phyloP scores from a whole-genome alignment of 306 rosid species.

The Begonia masoniana region DNA sequence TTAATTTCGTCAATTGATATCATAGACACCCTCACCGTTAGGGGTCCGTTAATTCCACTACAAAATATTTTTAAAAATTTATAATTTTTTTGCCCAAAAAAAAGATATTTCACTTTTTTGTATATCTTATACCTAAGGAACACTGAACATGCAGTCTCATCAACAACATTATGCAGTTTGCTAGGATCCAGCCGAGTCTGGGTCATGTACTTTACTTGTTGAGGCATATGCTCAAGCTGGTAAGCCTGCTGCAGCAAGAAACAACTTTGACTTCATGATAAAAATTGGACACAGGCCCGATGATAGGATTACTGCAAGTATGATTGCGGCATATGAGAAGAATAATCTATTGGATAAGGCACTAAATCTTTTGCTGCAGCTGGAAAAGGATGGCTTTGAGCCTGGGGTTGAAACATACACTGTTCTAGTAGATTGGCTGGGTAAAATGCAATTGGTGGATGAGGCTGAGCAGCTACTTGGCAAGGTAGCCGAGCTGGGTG shows the following conservation, averaged over 20 bases:
- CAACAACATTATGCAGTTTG: conserved; percentile 40
- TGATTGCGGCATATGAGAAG: conserved; percentile 64
- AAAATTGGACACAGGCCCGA: conserved; percentile 52
- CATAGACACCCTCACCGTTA: too few species aligned
- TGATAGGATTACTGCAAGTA: conserved; percentile 66
- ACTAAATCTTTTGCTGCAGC: conserved; percentile 44
- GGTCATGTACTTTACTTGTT: conserved; percentile 53
- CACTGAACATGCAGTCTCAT: neutral
- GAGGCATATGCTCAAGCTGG: conserved; percentile 39
- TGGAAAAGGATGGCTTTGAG: conserved; percentile 64
- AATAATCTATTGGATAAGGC: conserved; percentile 58
- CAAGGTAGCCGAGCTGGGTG: conserved; percentile 57
- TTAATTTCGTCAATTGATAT: too few species aligned
- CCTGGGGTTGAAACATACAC: conserved; percentile 72
- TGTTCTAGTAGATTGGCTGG: conserved; percentile 82
- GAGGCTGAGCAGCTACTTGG: conserved; percentile 72
- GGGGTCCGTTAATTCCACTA: too few species aligned
- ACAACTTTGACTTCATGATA: conserved; percentile 49
- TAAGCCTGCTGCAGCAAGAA: conserved; percentile 43
- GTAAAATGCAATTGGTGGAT: conserved; percentile 54
- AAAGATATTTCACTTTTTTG: too few species aligned
- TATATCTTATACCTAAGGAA: too few species aligned
- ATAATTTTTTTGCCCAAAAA: too few species aligned
- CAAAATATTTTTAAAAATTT: too few species aligned
- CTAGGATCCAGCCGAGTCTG: conserved; percentile 34